These are phyloP conservation scores for Dipteronia sinensis DNA, from an alignment of 345 rosid species.

Conservation along the genomic window DNA sequence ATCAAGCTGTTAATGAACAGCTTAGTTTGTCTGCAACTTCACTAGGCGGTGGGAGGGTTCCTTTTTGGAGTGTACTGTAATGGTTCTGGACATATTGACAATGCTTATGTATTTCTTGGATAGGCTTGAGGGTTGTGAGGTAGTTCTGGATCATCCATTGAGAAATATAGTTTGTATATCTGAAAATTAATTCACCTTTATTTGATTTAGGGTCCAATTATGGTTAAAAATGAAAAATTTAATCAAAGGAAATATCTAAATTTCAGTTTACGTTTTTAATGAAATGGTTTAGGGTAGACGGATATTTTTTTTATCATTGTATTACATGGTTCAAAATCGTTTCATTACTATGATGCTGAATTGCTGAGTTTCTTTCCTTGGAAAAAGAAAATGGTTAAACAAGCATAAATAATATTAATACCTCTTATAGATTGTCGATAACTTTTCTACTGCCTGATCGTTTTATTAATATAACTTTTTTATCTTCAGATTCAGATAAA, in stretches of 20 bases:
- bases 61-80: not conserved
- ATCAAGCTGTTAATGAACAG: not conserved
- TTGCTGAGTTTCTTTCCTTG: not conserved
- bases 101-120: not conserved
- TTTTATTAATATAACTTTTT: not conserved
- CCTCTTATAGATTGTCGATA: not conserved
- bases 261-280: not conserved
- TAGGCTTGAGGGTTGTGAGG: not conserved
- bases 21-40: constrained; percentile 1
- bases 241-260: not conserved
- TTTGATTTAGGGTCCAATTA: not conserved
- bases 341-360: not conserved
- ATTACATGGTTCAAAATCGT: not conserved
- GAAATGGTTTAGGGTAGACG: not conserved
- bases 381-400: not conserved
- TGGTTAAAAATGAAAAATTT: not conserved
- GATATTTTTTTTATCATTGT: not conserved
- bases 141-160: not conserved
- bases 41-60: not conserved
- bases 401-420: not conserved
- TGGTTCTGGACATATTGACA: not conserved
- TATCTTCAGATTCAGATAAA: constrained; percentile 54
- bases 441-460: not conserved
- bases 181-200: constrained; percentile 2
- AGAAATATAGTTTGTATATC: not conserved